A percentile compares a stretch with the other conserved stretches of the same genome.
phyloP scores from a whole-genome alignment of 257 asterid species.

The Mitragyna speciosa region DNA sequence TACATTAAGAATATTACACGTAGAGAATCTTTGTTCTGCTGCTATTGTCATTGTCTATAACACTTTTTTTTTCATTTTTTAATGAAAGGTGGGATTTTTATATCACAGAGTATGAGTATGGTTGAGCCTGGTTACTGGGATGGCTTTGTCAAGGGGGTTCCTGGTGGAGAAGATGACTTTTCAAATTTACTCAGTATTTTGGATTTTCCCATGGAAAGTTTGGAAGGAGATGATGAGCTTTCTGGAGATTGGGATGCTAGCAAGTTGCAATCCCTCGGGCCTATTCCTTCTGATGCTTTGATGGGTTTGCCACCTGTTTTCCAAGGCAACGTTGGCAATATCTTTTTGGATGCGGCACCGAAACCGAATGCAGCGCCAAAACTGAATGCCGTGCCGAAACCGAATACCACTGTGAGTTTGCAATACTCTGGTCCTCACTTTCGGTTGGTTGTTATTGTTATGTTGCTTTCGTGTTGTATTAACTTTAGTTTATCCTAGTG shows the following conservation, averaged over 20 bases:
- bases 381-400: slow-evolving; percentile 20
- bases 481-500: neutral
- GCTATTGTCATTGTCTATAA: slow-evolving; percentile 1
- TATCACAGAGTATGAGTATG: slow-evolving; percentile 46
- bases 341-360: slow-evolving; percentile 17
- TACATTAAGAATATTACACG: neutral
- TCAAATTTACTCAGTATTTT: slow-evolving; percentile 43
- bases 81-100: slow-evolving; percentile 7
- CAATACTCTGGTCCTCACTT: neutral
- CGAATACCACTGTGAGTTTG: slow-evolving; percentile 45
- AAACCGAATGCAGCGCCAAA: slow-evolving; percentile 17
- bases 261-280: slow-evolving; percentile 55
- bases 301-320: slow-evolving; percentile 34
- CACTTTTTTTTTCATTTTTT: neutral
- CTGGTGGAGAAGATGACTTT: slow-evolving; percentile 39
- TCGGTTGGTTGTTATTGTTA: neutral
- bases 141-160: slow-evolving; percentile 36
- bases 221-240: slow-evolving; percentile 45
- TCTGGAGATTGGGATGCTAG: slow-evolving; percentile 62
- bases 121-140: slow-evolving; percentile 52
- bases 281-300: slow-evolving; percentile 57
- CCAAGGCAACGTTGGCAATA: slow-evolving; percentile 19
- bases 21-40: slow-evolving; percentile 3
- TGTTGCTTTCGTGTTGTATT: neutral
- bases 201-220: slow-evolving; percentile 70